A percentile compares a stretch with the other conserved stretches of the same genome.
phyloP scores from a whole-genome alignment of 352 stramenopile genomes.

The Blastocystis sp. region DNA sequence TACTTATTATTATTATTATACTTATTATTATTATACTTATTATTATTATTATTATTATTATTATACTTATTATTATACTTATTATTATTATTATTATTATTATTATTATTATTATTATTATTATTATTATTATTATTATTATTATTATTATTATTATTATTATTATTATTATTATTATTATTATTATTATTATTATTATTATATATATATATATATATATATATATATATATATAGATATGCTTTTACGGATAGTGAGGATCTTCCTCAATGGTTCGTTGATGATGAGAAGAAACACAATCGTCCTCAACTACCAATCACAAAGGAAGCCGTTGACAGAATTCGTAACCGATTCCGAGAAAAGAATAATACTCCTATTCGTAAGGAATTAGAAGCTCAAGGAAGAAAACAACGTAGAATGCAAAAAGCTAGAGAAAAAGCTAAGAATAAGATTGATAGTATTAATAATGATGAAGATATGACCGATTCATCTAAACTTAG shows the following conservation, averaged over 20 bases:
- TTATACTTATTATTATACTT: too few species aligned
- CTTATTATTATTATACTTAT: too few species aligned
- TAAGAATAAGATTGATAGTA: constrained; percentile 34
- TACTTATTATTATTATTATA: too few species aligned
- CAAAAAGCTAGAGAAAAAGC: constrained; percentile 40
- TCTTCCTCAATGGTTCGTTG: constrained; percentile 88
- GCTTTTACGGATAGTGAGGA: constrained; percentile 80
- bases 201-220: too few species aligned
- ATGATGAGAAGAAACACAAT: constrained; percentile 84
- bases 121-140: too few species aligned
- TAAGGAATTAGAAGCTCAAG: constrained; percentile 89
- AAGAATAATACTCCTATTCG: constrained; percentile 86
- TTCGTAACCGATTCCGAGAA: constrained; percentile 83
- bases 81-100: too few species aligned
- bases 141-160: too few species aligned
- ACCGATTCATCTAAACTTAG: constrained; percentile 63
- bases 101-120: too few species aligned
- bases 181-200: too few species aligned
- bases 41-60: too few species aligned
- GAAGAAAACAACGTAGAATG: constrained; percentile 68
- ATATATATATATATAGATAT: too few species aligned
- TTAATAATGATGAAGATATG: constrained; percentile 52
- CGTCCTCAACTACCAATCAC: constrained; percentile 83
- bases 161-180: too few species aligned
- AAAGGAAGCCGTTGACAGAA: constrained; percentile 82